Evolutionary conservation across 495 filamentous ascomycete genomes (phyloP), one percentile per base, ranked within the genome.

Genomic region (Podospora pseudocomata): DNA sequence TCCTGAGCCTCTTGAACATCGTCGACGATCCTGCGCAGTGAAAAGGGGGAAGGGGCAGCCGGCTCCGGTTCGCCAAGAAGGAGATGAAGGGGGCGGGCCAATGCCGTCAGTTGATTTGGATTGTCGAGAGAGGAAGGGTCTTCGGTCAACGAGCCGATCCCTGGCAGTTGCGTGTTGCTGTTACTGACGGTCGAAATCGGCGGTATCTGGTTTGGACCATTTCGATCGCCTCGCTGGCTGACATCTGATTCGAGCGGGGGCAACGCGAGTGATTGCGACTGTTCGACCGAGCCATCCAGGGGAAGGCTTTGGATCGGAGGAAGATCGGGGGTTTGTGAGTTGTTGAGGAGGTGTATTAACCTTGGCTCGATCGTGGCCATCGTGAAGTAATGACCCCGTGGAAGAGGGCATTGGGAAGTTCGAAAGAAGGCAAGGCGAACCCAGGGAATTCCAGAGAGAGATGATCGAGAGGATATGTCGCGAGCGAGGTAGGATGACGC

Each of bases 311-410:
- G 80, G 65, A 84, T 76, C 34, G 83, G 81, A 32, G 83, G 82
- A 6, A 84, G 80, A 60, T 74, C 72, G 68, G 76, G 76, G 63
- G 75, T 78, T 69, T 76, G 80, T 67, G 79, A 76, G 70, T 81
- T 80, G 75, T 85, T 85, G 74, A 87, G 80, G 64, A 87, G 80
- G 74, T 85, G 81, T 71, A 85, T 86, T 55, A 87, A 79, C 74
- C 84, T 80, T 70, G 85, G 85, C 82, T 87, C 85, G 76, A 86
- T 86, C 65, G 83, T 86, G 71, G 82, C 82, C 82, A 84, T 84
- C 76, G 77, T 83, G 77, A 68, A 70, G 63, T 70, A 72, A 74
- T 68, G 71, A 71, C 63, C 68, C 60, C 65, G 68, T 66, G 65
- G 70, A 65, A 67, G 68, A 64, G 69, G 68, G 77, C 77, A 79